Base-by-base conservation (phyloP, 2,329 filamentous ascomycete genomes). In the Calonectria crousiana region DNA sequence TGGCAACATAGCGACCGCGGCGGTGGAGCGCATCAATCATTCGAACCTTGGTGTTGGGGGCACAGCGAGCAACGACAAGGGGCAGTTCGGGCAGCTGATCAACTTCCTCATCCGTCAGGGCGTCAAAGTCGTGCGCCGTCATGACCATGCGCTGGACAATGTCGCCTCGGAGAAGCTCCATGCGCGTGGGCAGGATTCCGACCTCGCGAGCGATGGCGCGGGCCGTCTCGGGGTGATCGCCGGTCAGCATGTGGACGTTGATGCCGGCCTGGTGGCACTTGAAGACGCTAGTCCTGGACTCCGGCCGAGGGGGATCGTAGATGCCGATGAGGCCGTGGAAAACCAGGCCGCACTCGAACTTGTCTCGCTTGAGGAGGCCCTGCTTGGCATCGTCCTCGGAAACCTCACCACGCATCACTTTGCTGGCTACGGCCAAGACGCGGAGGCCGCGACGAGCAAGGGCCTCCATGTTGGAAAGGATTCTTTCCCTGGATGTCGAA, bases 1-100 rank as follows among this genome's bases (percentile, higher is more conserved):
- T 93, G 60, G 92, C 92, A 47, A 89, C 91, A 81, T 91, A 94
- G 30, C 86, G 85, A 49, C 87, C 87, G 64, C 92, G 89, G n/a
- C 92, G 88, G 79, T 94, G 92, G 18, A 94, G 87, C 4, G 92
- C 92, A 72, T 93, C 92, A 68, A 95, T 93, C 93, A 94, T 94
- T 62, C 92, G 89, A 14, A 93, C 92, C 81, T 95, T 95, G 8
- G 93, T 94, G 58, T 90, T 89, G 0, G 93, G 93, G 1, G 92
- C 91, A 78, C 93, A 94, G 18, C 93, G 89, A 51, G 93, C 92
- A 60, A 94, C 90, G 2, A 94, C 92, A 1, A 94, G 85, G 3
- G 92, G 92, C 2, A 94, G 84, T 8, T 91, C 87, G 0, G 91
- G 90, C 3, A 94, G 87, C 0, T 83, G 80, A 74, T 94, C 92